phyloP scores from a whole-genome alignment of 2,329 filamentous ascomycete genomes.

The Zasmidium citrigriseum region DNA sequence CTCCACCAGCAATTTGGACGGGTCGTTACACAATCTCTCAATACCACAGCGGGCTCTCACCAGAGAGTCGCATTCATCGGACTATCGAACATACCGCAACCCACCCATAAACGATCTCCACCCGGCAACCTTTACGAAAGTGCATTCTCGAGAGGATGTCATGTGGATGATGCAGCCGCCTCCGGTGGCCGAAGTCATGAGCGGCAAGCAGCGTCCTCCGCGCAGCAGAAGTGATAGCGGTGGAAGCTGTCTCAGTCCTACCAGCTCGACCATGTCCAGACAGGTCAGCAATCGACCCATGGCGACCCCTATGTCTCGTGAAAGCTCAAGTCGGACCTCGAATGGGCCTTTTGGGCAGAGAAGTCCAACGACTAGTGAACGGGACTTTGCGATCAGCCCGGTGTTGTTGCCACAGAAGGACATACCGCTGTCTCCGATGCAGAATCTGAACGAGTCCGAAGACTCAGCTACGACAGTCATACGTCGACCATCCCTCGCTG shows the following conservation, averaged over 20 bases:
- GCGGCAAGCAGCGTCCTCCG: slow-evolving; percentile 71
- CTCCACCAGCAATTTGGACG: slow-evolving; percentile 34
- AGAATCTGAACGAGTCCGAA: slow-evolving; percentile 15
- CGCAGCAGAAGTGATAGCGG: slow-evolving; percentile 59
- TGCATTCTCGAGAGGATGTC: slow-evolving; percentile 58
- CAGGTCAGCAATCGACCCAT: slow-evolving; percentile 40
- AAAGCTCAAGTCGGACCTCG: slow-evolving; percentile 33
- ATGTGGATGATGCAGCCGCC: slow-evolving; percentile 93
- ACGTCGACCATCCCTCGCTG: slow-evolving; percentile 16
- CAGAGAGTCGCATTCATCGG: slow-evolving; percentile 8
- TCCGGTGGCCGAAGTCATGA: slow-evolving; percentile 88
- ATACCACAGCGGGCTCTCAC: slow-evolving; percentile 37
- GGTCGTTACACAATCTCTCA: slow-evolving; percentile 31
- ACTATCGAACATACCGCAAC: slow-evolving; percentile 35
- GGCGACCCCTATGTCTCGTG: slow-evolving; percentile 37
- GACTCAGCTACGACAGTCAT: slow-evolving; percentile 21
- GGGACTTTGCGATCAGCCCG: slow-evolving; percentile 22
- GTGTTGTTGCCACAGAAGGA: slow-evolving; percentile 5
- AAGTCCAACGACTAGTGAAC: slow-evolving; percentile 15
- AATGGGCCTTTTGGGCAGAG: slow-evolving; percentile 33
- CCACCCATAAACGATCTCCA: slow-evolving; percentile 70
- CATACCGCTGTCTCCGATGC: slow-evolving; percentile 15
- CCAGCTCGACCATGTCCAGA: slow-evolving; percentile 27
- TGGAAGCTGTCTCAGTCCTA: slow-evolving; percentile 37
- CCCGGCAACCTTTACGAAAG: slow-evolving; percentile 50